These are phyloP conservation scores for Apiospora koreana DNA, from an alignment of 2,329 filamentous ascomycete genomes.

Conservation along the genomic window DNA sequence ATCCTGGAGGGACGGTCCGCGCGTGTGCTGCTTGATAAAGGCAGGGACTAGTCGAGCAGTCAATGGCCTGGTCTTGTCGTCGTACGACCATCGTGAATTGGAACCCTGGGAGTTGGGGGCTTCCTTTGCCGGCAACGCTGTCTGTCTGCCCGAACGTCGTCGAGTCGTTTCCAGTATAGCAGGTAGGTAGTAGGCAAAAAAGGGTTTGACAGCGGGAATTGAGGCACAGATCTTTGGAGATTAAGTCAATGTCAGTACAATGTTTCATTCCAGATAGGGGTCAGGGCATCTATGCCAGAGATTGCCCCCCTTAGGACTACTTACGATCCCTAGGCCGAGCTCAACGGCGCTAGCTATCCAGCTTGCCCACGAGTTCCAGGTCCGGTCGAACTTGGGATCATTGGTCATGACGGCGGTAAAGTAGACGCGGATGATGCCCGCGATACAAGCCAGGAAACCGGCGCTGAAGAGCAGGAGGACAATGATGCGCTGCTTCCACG, in stretches of 20 bases:
- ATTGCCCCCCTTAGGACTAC: slow-evolving; percentile 14
- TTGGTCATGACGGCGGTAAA: slow-evolving; percentile 33
- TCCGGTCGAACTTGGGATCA: slow-evolving; percentile 31
- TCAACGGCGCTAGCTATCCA: slow-evolving; percentile 40
- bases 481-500: slow-evolving; percentile 45
- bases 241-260: background rate
- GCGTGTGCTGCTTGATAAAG: background rate
- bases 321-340: slow-evolving; percentile 44
- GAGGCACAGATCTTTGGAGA: slow-evolving; percentile 43
- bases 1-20: background rate
- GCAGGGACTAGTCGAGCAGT: background rate
- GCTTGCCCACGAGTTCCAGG: slow-evolving; percentile 37
- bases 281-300: too few relatives aligned
- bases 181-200: slow-evolving; percentile 31
- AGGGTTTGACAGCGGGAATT: slow-evolving; percentile 45
- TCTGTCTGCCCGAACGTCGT: background rate
- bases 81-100: background rate
- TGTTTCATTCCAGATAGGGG: background rate
- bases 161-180: slow-evolving; percentile 22
- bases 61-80: background rate
- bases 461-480: slow-evolving; percentile 50
- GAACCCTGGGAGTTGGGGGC: background rate
- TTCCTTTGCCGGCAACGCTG: background rate
- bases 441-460: slow-evolving; percentile 47
- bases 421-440: slow-evolving; percentile 39